These are phyloP conservation scores for Sporothrix mexicana DNA, from an alignment of 2,329 filamentous ascomycete species.

Conservation along the genomic window DNA sequence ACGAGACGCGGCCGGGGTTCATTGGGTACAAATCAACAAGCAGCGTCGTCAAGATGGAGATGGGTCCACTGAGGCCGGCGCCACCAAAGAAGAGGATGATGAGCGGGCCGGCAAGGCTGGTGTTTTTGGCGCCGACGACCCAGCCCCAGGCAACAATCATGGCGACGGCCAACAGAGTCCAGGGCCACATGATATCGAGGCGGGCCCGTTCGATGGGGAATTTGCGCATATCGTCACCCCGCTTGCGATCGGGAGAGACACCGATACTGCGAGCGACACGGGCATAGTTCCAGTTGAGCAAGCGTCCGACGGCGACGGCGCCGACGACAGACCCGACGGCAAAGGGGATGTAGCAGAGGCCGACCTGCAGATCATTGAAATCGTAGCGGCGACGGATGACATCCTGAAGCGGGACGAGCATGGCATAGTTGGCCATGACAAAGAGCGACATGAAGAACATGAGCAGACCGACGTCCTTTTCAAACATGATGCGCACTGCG, in stretches of 20 bases:
- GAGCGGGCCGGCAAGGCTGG: conserved; percentile 49
- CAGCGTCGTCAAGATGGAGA: conserved; percentile 50
- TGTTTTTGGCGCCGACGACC: conserved; percentile 47
- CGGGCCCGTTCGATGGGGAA: conserved; percentile 50
- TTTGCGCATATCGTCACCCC: conserved; percentile 45
- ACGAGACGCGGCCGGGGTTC: conserved; percentile 50
- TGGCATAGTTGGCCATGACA: conserved; percentile 46
- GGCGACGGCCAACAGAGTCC: conserved; percentile 53
- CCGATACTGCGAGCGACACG: conserved; percentile 57
- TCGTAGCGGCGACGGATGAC: conserved; percentile 44
- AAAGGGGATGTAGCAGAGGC: conserved; percentile 51
- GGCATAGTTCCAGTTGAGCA: conserved; percentile 67
- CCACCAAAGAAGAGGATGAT: conserved; percentile 50
- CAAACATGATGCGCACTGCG: conserved; percentile 45
- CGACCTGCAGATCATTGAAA: conserved; percentile 50
- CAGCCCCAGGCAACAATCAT: conserved; percentile 52
- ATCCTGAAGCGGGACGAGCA: conserved; percentile 45
- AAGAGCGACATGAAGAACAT: conserved; percentile 47
- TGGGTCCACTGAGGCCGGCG: conserved; percentile 47
- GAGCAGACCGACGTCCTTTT: conserved; percentile 46
- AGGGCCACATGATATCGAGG: conserved; percentile 45
- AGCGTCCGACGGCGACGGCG: conserved; percentile 50
- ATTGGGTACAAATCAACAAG: conserved; percentile 53
- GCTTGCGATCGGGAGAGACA: conserved; percentile 55
- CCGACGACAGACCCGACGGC: conserved; percentile 48